phyloP scores from a whole-genome alignment of 1,284 basidiomycete species.

The Naganishia sp. region DNA sequence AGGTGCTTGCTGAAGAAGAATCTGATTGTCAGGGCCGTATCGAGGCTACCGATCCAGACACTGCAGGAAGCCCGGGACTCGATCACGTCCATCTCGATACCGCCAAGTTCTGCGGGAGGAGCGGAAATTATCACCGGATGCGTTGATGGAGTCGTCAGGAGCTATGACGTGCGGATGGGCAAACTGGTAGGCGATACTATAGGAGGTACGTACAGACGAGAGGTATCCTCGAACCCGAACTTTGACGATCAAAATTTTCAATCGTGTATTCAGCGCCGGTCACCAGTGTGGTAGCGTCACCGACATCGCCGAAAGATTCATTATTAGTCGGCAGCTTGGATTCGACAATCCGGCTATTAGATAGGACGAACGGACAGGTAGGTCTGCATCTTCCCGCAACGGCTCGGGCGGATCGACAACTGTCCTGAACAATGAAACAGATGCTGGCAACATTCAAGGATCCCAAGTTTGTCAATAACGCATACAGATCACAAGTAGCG shows the following conservation, averaged over 20 bases:
- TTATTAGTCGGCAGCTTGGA: conserved; percentile 83
- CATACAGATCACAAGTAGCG: conserved; percentile 77
- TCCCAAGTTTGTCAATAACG: conserved; percentile 62
- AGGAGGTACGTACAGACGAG: conserved; percentile 77
- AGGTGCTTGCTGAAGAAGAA: no score
- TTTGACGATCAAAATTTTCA: no score
- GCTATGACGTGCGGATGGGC: conserved; percentile 91
- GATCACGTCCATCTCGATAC: conserved; percentile 75
- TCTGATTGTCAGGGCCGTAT: conserved; percentile 62
- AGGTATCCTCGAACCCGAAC: no score
- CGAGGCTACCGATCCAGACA: conserved; percentile 81
- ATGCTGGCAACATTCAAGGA: conserved; percentile 81
- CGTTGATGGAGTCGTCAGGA: conserved; percentile 86
- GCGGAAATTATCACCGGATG: conserved; percentile 74
- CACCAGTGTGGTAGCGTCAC: conserved; percentile 68
- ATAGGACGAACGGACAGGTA: conserved; percentile 72
- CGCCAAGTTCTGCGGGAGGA: conserved; percentile 45
- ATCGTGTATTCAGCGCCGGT: conserved; percentile 86
- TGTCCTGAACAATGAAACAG: conserved; percentile 1
- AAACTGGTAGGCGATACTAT: conserved; percentile 84
- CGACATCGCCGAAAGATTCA: conserved; percentile 63
- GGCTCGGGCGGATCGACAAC: neutral
- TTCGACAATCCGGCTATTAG: conserved; percentile 80
- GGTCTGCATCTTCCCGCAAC: neutral
- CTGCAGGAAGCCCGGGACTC: conserved; percentile 88